Evolutionary conservation across 441 rosid genomes (phyloP).

Genomic region (Metrosideros polymorpha): DNA sequence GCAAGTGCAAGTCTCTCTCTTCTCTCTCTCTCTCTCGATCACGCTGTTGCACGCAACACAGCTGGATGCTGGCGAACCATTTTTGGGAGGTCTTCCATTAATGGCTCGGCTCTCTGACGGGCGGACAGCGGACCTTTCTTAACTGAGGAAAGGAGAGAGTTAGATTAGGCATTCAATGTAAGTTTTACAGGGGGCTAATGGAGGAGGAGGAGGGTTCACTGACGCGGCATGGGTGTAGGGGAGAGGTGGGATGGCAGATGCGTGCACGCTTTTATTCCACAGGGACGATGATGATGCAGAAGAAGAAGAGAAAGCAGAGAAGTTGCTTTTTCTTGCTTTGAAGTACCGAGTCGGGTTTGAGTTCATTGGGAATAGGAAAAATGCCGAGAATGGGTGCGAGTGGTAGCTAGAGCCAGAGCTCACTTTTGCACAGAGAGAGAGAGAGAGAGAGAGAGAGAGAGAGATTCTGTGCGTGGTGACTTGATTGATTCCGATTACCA

Average conservation of each 20-base stretch:
- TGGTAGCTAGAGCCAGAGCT: background rate
- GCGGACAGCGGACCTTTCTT: background rate
- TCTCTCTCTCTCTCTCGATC: background rate
- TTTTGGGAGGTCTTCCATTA: background rate
- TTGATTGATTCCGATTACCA: background rate
- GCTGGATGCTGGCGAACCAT: background rate
- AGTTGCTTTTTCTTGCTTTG: background rate
- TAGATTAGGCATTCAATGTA: background rate
- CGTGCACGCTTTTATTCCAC: background rate
- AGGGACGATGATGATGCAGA: background rate
- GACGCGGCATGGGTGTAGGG: background rate
- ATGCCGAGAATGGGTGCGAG: background rate
- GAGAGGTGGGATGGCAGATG: background rate
- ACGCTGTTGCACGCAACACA: background rate
- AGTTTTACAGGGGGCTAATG: background rate
- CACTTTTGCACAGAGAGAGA: background rate
- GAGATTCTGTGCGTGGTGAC: background rate
- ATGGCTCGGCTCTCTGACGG: background rate
- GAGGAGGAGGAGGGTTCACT: background rate
- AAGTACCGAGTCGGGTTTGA: background rate
- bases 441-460: background rate
- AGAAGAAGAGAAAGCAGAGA: background rate
- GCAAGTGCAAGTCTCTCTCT: background rate
- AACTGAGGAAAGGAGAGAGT: background rate
- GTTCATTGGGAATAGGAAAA: background rate